phyloP scores from a whole-genome alignment of 2,329 filamentous ascomycete genomes.

The Fusarium dlaminii region DNA sequence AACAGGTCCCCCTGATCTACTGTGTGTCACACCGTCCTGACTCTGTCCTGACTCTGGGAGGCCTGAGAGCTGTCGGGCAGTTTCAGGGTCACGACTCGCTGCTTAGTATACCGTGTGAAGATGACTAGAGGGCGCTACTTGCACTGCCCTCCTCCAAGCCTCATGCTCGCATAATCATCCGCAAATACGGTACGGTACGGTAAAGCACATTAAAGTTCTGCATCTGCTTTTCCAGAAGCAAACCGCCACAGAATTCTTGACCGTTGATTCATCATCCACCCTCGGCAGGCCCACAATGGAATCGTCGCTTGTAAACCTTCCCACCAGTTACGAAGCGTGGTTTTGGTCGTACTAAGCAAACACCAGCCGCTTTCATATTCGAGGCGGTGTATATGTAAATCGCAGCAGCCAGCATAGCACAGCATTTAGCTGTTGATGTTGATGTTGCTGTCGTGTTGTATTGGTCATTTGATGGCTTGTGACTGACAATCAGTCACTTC shows the following conservation, averaged over 20 bases:
- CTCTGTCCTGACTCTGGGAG: not conserved
- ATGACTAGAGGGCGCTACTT: not conserved
- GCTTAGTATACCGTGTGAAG: slow-evolving; percentile 2
- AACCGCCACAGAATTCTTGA: slow-evolving; percentile 31
- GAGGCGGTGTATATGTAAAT: slow-evolving; percentile 34
- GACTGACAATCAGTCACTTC: slow-evolving; percentile 40
- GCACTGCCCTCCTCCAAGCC: slow-evolving; percentile 20
- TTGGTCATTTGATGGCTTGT: slow-evolving; percentile 31
- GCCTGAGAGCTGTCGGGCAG: not conserved
- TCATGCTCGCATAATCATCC: slow-evolving; percentile 12
- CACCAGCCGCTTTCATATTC: slow-evolving; percentile 24
- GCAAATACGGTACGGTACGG: not conserved
- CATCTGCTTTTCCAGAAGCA: slow-evolving; percentile 31
- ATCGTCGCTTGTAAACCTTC: slow-evolving; percentile 7
- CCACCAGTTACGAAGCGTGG: slow-evolving; percentile 17
- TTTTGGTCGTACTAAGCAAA: slow-evolving; percentile 20
- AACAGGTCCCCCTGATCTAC: slow-evolving; percentile 19
- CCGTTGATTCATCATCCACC: slow-evolving; percentile 25
- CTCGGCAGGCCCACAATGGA: slow-evolving; percentile 18
- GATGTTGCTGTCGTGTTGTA: not conserved
- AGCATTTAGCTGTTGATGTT: not conserved
- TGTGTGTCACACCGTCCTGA: slow-evolving; percentile 35
- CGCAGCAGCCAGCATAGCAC: not conserved
- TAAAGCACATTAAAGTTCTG: not conserved
- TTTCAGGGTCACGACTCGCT: slow-evolving; percentile 12